Conservation (phyloP, 2,329 filamentous ascomycete species). For the Fusarium multiceps region DNA sequence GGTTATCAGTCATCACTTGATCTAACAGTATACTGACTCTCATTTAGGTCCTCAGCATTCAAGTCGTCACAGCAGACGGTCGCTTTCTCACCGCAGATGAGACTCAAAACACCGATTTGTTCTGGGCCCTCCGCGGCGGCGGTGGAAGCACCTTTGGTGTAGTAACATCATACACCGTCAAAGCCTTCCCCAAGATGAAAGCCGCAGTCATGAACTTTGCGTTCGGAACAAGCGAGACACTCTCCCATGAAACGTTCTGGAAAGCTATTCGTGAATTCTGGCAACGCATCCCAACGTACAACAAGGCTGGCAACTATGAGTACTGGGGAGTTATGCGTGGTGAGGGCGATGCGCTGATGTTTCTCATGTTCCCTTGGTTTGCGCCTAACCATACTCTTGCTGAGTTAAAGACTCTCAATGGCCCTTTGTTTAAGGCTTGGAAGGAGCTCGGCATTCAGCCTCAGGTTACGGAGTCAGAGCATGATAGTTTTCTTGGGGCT, state of each 20-base stretch:
- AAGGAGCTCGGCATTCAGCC: constrained; percentile 23
- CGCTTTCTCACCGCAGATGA: constrained; percentile 33
- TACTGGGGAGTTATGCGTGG: constrained; percentile 39
- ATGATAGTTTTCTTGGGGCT: constrained; percentile 33
- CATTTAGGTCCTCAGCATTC: constrained; percentile 28
- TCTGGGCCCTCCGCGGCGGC: constrained; percentile 55
- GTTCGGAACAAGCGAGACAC: constrained; percentile 26
- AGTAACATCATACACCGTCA: constrained; percentile 50
- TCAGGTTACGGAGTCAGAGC: constrained; percentile 25
- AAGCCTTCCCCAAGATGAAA: constrained; percentile 51
- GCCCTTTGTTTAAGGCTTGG: constrained; percentile 30
- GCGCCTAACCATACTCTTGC: constrained; percentile 35
- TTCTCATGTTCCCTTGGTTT: constrained; percentile 41
- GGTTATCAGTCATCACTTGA: accelerated
- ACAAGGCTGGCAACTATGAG: constrained; percentile 37
- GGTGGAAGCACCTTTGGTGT: constrained; percentile 53
- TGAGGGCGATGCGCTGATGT: constrained; percentile 16
- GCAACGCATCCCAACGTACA: constrained; percentile 32
- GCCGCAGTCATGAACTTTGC: constrained; percentile 38
- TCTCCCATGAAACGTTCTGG: constrained; percentile 38
- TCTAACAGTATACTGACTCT: not conserved
- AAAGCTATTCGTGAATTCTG: constrained; percentile 29
- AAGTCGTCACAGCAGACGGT: constrained; percentile 35
- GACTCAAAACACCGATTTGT: constrained; percentile 45
- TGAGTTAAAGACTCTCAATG: constrained; percentile 18